These are phyloP conservation scores for Pseudozyma hubeiensis DNA, from an alignment of 1,284 basidiomycete genomes.

Conservation along the genomic window DNA sequence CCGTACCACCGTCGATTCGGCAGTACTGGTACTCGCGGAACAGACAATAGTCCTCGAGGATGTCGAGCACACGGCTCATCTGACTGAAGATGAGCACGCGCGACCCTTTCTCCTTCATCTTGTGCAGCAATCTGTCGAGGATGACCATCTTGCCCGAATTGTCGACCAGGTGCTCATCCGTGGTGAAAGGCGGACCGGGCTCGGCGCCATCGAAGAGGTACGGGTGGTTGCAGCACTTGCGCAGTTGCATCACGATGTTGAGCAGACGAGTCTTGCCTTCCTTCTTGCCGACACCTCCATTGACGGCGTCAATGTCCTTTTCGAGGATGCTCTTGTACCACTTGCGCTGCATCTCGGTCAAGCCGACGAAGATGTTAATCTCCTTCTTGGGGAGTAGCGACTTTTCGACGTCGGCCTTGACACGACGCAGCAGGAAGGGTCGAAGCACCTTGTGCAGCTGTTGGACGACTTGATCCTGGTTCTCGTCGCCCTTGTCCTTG, in stretches of 20 bases:
- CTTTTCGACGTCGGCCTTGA: slow-evolving; percentile 98
- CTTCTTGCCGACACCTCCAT: slow-evolving; percentile 79
- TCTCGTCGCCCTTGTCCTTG: slow-evolving; percentile 74
- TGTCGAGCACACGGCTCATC: slow-evolving; percentile 95
- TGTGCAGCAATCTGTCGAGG: slow-evolving; percentile 87
- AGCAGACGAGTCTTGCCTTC: slow-evolving; percentile 97
- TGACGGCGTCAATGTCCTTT: slow-evolving; percentile 99
- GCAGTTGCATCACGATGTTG: slow-evolving; percentile 99
- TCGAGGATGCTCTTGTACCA: slow-evolving; percentile 85
- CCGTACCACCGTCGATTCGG: slow-evolving; percentile 93
- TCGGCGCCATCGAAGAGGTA: slow-evolving; percentile 74
- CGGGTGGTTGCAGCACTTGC: slow-evolving; percentile 74
- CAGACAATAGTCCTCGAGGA: slow-evolving; percentile 95
- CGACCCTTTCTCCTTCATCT: slow-evolving; percentile 90
- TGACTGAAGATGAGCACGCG: slow-evolving; percentile 97
- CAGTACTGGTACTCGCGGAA: slow-evolving; percentile 90
- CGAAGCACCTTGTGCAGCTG: slow-evolving; percentile 96
- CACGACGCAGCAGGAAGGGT: slow-evolving; percentile 91
- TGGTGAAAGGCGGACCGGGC: slow-evolving; percentile 97
- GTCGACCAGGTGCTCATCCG: slow-evolving; percentile 93
- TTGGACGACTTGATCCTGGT: slow-evolving; percentile 84
- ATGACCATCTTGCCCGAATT: slow-evolving; percentile 99
- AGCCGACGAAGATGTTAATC: slow-evolving; percentile 97
- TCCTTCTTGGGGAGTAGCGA: slow-evolving; percentile 96
- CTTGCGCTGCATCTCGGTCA: slow-evolving; percentile 97